Evolutionary conservation across 2,329 filamentous ascomycete species (phyloP), one percentile per base, ranked within the genome.

Genomic region (Neopestalotiopsis clavispora): DNA sequence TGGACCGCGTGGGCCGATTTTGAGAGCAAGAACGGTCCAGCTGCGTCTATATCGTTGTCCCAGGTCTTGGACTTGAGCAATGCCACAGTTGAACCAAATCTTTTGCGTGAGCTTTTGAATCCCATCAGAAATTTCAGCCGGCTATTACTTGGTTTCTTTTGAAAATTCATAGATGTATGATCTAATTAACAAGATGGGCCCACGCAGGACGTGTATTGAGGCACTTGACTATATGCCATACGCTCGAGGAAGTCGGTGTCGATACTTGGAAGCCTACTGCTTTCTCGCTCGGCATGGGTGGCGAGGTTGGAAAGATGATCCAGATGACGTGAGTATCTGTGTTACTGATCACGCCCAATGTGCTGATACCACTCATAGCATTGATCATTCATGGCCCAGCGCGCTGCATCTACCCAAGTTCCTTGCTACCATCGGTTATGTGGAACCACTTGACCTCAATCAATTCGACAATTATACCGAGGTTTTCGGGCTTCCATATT

Each of bases 231-330:
- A 14, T 14, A 49, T 49, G 14, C 6, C 17, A 17, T 30, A 67
- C 75, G 34, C 68, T 78, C 14, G 65, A 71, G 28, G 75, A 78
- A 71, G 69, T 71, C 4, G 71, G 68, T 9, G 63, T 74, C 66
- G 76, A 78, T 60, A 69, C 71, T 23, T 78, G 74, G 38, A 72
- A 74, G 9, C 68, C 74, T 23, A 78, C 76, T 12, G 65, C 61
- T 2, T 72, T 77, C 62, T 76, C 75, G 1, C 73, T 75, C 4
- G 70, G 74, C 1, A 67, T 78, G 23, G 74, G 74, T 6, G 71
- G 75, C 57, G 68, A 74, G 7, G 72, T 75, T 64, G 73, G 71
- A 9, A 73, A 75, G 62, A 71, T 70, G 5, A 73, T 78, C 69
- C 52, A 68, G 13, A 64, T 68, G 14, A 69, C 69, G 71, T 49